Conservation (phyloP, 176 grass and related monocot species). For the Saccharum officinarum region DNA sequence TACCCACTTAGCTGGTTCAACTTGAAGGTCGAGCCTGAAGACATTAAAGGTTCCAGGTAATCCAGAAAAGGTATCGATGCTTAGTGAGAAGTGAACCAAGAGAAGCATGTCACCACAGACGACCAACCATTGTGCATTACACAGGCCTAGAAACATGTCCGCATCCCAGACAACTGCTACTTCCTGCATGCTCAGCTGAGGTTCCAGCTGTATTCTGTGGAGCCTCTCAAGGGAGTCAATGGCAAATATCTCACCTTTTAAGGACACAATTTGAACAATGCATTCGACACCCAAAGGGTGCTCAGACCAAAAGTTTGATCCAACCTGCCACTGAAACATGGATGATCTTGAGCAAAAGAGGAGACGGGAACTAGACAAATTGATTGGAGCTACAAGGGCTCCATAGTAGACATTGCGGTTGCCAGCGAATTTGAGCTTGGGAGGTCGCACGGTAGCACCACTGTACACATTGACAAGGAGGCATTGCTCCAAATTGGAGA, state of each 20-base stretch:
- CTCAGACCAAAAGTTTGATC: constrained; percentile 30
- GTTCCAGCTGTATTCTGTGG: constrained; percentile 24
- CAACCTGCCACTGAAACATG: constrained; percentile 52
- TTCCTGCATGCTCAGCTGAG: constrained; percentile 34
- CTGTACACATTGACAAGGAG: constrained; percentile 50
- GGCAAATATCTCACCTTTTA: constrained; percentile 51
- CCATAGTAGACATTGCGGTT: constrained; percentile 24
- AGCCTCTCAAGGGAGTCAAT: constrained; percentile 39
- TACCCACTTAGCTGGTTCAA: constrained; percentile 38
- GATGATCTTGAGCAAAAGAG: constrained; percentile 21
- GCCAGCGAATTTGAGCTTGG: not conserved
- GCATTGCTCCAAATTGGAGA: constrained; percentile 16
- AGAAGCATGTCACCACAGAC: constrained; percentile 48
- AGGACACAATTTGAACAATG: constrained; percentile 37
- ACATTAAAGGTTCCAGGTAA: constrained; percentile 4
- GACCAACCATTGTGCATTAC: not conserved
- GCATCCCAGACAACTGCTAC: not conserved
- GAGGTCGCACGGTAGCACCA: constrained; percentile 41
- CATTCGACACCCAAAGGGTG: not conserved
- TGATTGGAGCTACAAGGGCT: constrained; percentile 42
- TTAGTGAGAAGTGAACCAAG: constrained; percentile 18
- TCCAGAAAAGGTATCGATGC: not conserved
- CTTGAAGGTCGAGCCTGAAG: constrained; percentile 24
- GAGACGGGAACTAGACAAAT: constrained; percentile 44
- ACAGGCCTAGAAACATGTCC: not conserved